Base-by-base conservation (phyloP, 140 eudicot species). In the Oenanthe javanica region DNA sequence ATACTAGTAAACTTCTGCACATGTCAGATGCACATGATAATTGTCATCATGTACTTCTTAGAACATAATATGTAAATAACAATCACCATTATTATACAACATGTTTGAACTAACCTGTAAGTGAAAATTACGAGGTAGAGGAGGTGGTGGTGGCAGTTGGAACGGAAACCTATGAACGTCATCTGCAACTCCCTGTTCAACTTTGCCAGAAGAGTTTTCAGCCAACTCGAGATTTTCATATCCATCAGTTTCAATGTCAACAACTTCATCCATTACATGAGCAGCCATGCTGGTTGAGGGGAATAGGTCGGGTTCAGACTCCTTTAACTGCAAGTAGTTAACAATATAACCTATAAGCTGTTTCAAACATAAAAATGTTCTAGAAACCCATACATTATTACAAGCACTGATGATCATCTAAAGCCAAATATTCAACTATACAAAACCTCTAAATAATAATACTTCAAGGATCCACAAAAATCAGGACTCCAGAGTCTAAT, bases 201-300 rank as follows among this genome's bases (percentile, higher is more conserved):
- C 73, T 83, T 67, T 77, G n/a, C 83, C 48, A 18, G 86, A 31
- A 31, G 36, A 31, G 36, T 31, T 31, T 73, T 79, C 90, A 74
- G 27, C 77, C 9, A 66, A 81, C 27, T 84, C 45, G 77, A 86
- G 13, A 40, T 19, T 66, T 70, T 86, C 97, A 40, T 19, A 59
- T 70, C 86, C 97, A 52, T 89, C 89, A 81, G 63, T 49, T 50
- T 89, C 94, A 82, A 55, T 81, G 50, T 93, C 97, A 80, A 81
- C 79, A 25, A 79, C 91, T 70, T 94, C 98, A 82, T 91, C 96
- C 67, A 85, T 66, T 31, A 83, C 82, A 84, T 85, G 88, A 55
- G 90, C 94, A 51, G 91, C 93, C 85, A 88, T 87, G 86, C 93
- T 82, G 64, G 91, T 88, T 73, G 89, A 66, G 21, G 93, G 90